A percentile compares a stretch with the other conserved stretches of the same genome.
phyloP scores from a whole-genome alignment of 495 filamentous ascomycete genomes.

The Filosporella fistucella region DNA sequence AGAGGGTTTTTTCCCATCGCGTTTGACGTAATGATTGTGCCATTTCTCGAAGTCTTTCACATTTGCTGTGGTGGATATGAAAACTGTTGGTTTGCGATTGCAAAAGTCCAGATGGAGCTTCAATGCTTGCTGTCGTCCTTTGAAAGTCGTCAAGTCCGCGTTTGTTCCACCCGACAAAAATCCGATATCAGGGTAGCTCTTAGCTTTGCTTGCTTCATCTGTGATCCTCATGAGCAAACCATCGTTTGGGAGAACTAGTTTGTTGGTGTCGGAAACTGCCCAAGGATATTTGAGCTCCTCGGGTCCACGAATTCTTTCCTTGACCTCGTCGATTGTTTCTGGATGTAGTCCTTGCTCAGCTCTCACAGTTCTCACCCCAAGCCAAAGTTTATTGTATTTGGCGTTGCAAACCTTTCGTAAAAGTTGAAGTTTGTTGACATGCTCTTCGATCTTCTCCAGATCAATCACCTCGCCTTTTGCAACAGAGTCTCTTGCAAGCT shows the following conservation, averaged over 20 bases:
- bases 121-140: background rate
- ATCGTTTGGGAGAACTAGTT: background rate
- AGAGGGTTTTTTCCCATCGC: background rate
- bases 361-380: background rate
- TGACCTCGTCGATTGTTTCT: background rate
- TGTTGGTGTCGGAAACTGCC: background rate
- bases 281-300: slow-evolving; percentile 1
- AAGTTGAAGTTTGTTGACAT: background rate
- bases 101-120: background rate
- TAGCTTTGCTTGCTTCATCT: slow-evolving; percentile 3
- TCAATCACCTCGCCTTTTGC: background rate
- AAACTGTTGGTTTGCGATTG: background rate
- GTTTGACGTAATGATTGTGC: background rate
- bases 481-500: background rate
- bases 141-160: background rate
- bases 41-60: background rate
- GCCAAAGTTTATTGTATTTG: background rate
- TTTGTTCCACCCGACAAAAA: background rate
- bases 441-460: background rate
- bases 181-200: background rate
- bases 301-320: background rate
- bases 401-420: background rate
- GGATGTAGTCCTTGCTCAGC: background rate
- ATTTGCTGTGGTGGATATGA: slow-evolving; percentile 1
- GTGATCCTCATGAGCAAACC: background rate